Percentiles rank a stretch among this genome's conserved stretches.
phyloP scores from a whole-genome alignment of 1,284 basidiomycete genomes.

The Exobasidium rhododendri region DNA sequence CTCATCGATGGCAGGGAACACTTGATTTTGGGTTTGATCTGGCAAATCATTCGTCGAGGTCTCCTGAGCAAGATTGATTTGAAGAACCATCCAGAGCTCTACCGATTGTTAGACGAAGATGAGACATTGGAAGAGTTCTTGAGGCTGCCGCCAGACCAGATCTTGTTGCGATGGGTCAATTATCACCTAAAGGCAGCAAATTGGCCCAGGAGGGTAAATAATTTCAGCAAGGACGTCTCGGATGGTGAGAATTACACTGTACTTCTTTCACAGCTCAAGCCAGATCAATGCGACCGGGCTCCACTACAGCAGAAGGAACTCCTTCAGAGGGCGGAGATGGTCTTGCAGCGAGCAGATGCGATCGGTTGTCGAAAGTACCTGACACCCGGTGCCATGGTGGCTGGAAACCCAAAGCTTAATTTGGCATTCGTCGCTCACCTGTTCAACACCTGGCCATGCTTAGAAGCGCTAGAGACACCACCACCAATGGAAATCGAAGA shows the following conservation, averaged over 20 bases:
- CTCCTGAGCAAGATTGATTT: conserved; percentile 92
- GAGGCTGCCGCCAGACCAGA: conserved; percentile 90
- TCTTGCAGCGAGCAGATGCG: conserved; percentile 85
- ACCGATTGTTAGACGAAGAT: conserved; percentile 88
- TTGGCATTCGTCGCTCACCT: conserved; percentile 97
- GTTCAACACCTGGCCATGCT: conserved; percentile 87
- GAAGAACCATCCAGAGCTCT: conserved; percentile 95
- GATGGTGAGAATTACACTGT: conserved; percentile 98
- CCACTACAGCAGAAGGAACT: conserved; percentile 83
- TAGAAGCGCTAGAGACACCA: conserved; percentile 75
- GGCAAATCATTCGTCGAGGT: conserved; percentile 95
- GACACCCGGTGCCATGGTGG: conserved; percentile 81
- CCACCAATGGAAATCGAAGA: conserved; percentile 77
- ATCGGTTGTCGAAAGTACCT: conserved; percentile 96
- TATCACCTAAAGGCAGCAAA: conserved; percentile 94
- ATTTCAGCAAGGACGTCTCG: conserved; percentile 90
- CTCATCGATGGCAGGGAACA: conserved; percentile 91
- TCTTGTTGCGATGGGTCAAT: conserved; percentile 95
- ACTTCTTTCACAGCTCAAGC: conserved; percentile 86
- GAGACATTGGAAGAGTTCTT: conserved; percentile 96
- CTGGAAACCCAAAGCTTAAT: conserved; percentile 96
- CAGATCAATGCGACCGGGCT: conserved; percentile 80
- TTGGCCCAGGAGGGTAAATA: conserved; percentile 78
- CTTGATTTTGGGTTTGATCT: conserved; percentile 95
- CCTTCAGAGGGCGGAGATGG: conserved; percentile 78